Conservation (phyloP, 495 filamentous ascomycete genomes). For the Podospora comata region DNA sequence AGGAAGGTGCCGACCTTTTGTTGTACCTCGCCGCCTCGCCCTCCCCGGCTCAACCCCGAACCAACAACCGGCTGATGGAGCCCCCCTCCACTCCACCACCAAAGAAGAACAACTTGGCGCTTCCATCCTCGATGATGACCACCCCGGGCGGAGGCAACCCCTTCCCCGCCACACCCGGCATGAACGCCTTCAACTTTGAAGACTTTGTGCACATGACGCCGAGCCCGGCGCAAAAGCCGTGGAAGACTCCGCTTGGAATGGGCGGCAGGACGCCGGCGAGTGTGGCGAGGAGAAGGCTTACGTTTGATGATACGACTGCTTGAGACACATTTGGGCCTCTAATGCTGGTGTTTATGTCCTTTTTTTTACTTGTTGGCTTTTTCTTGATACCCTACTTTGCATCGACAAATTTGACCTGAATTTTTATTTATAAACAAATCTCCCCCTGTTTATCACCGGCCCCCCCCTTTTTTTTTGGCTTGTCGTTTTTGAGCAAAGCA, state of each 20-base stretch:
- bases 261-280: constrained; percentile 42
- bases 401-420: background rate
- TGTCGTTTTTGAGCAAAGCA: background rate
- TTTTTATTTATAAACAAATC: background rate
- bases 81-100: constrained; percentile 87
- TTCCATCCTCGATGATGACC: constrained; percentile 87
- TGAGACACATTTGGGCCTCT: constrained; percentile 10
- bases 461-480: background rate
- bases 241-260: constrained; percentile 60
- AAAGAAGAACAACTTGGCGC: constrained; percentile 58
- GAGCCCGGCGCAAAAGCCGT: constrained; percentile 83
- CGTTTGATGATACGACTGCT: constrained; percentile 42
- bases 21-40: constrained; percentile 91
- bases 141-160: constrained; percentile 67
- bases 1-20: constrained; percentile 87
- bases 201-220: constrained; percentile 98
- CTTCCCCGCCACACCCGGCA: constrained; percentile 58
- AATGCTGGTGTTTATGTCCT: background rate
- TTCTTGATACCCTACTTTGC: constrained; percentile 14
- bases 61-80: constrained; percentile 46
- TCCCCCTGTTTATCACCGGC: background rate
- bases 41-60: constrained; percentile 62
- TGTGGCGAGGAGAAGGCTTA: constrained; percentile 41
- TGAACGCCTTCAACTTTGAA: constrained; percentile 79
- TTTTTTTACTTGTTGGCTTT: constrained; percentile 5